These are phyloP conservation scores for Ogataea henricii DNA, from an alignment of 805 yeast species.

Conservation along the genomic window DNA sequence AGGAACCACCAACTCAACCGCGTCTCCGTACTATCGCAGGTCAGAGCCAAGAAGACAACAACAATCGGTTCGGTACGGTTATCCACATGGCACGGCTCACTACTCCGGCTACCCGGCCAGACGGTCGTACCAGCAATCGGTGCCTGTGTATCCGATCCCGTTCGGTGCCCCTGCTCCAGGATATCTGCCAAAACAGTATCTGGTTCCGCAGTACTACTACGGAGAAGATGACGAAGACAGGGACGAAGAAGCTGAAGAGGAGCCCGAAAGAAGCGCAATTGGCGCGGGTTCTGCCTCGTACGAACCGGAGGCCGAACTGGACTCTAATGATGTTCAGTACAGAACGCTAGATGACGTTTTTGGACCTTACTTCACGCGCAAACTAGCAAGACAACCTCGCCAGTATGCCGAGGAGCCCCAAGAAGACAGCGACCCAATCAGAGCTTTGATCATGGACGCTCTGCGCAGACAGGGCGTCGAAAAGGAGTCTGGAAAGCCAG, in stretches of 20 bases:
- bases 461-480: background rate
- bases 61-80: background rate
- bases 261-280: background rate
- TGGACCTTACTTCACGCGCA: constrained; percentile 22
- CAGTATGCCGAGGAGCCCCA: constrained; percentile 2
- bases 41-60: constrained; percentile 12
- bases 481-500: background rate
- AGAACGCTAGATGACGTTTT: constrained; percentile 18
- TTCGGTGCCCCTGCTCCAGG: constrained; percentile 7
- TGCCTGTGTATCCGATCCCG: background rate
- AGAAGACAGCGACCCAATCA: constrained; percentile 4
- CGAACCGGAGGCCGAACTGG: background rate
- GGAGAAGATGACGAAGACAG: constrained; percentile 13
- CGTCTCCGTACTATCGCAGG: constrained; percentile 6
- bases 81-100: background rate
- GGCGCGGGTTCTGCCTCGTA: background rate
- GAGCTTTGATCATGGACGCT: constrained; percentile 4
- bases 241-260: constrained; percentile 11
- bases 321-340: constrained; percentile 17
- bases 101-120: background rate
- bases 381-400: constrained; percentile 8
- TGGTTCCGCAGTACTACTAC: constrained; percentile 6
- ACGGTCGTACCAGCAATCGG: background rate
- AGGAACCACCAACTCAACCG: background rate
- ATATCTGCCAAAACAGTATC: background rate